Percentiles rank a stretch among this genome's conserved stretches.
These are phyloP conservation scores for Cucurbita moschata DNA, from an alignment of 306 rosid species.

Conservation along the genomic window DNA sequence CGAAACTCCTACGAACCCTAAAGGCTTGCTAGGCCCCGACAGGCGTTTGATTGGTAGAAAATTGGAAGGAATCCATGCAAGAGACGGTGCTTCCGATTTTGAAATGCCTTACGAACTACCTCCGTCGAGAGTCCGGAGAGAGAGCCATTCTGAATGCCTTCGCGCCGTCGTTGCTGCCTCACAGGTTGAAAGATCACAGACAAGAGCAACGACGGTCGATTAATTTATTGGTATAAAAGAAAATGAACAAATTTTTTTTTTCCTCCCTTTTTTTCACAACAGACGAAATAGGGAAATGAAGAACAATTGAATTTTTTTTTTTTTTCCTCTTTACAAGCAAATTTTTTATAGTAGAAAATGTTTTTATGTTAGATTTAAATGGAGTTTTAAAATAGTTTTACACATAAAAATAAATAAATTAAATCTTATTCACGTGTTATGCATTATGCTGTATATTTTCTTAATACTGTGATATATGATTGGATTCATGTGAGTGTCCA, in stretches of 20 bases:
- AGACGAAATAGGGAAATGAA: neutral
- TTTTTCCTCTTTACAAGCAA: too few relatives aligned
- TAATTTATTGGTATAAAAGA: neutral
- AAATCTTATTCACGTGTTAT: too few relatives aligned
- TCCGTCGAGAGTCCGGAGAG: neutral
- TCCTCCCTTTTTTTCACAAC: too few relatives aligned
- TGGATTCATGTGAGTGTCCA: too few relatives aligned
- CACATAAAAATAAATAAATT: too few relatives aligned
- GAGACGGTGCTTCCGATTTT: neutral
- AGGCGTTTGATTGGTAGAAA: neutral
- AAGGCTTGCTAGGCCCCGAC: neutral
- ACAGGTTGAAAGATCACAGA: neutral
- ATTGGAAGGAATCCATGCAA: neutral
- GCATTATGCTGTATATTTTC: too few relatives aligned
- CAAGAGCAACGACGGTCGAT: too few relatives aligned
- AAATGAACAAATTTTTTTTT: too few relatives aligned
- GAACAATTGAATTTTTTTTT: neutral
- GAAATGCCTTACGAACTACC: neutral
- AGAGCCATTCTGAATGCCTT: neutral
- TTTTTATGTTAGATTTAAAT: too few relatives aligned
- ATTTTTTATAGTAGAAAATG: too few relatives aligned
- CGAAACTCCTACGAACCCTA: neutral
- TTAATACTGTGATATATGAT: too few relatives aligned
- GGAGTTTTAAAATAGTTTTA: too few relatives aligned
- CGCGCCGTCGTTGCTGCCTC: neutral